phyloP scores from a whole-genome alignment of 1,284 basidiomycete genomes.

The Cryptococcus depauperatus region DNA sequence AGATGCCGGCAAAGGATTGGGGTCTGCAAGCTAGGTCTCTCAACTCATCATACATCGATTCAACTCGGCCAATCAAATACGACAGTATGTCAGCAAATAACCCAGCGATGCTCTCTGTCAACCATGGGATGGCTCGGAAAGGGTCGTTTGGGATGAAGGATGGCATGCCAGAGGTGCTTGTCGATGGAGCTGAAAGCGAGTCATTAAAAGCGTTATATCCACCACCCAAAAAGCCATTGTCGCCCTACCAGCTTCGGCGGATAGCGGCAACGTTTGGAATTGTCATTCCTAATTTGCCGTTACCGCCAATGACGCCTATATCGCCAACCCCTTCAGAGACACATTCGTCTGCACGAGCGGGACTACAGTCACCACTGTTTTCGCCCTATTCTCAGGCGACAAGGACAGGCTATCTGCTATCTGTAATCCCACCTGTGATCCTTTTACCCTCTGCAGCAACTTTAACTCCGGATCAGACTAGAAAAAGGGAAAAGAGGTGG shows the following conservation, averaged over 20 bases:
- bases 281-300: slow-evolving; percentile 27
- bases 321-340: neutral
- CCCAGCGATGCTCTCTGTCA: too few species aligned
- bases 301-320: slow-evolving; percentile 1
- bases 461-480: slow-evolving; percentile 4
- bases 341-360: slow-evolving; percentile 5
- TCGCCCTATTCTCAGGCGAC: neutral
- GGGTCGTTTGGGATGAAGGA: too few species aligned
- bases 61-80: too few species aligned
- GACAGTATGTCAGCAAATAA: too few species aligned
- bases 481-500: slow-evolving; percentile 25
- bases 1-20: too few species aligned
- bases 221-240: slow-evolving; percentile 32
- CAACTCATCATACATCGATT: too few species aligned
- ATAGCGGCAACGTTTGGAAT: slow-evolving; percentile 43
- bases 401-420: slow-evolving; percentile 24
- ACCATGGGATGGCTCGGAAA: too few species aligned
- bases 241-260: slow-evolving; percentile 33
- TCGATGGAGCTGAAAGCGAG: neutral
- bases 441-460: slow-evolving; percentile 15
- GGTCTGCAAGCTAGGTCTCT: too few species aligned
- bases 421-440: slow-evolving; percentile 34
- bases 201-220: neutral
- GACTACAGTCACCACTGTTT: slow-evolving; percentile 8
- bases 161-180: neutral